A percentile compares a stretch with the other conserved stretches of the same genome.
These are phyloP conservation scores for Cymodocea nodosa DNA, from an alignment of 116 monocot species.

Conservation along the genomic window DNA sequence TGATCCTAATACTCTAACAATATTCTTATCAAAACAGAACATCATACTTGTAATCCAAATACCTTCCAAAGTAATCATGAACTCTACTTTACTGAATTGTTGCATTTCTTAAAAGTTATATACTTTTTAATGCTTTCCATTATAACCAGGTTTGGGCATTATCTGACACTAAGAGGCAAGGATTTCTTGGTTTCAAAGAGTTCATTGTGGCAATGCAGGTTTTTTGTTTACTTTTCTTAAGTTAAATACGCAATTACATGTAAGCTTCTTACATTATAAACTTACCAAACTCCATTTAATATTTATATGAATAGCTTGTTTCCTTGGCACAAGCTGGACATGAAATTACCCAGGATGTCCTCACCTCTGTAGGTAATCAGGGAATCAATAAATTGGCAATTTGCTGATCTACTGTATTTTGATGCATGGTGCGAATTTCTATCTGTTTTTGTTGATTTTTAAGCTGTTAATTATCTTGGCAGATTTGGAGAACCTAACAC, in stretches of 20 bases:
- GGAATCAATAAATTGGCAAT: not conserved
- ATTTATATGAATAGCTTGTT: conserved; percentile 38
- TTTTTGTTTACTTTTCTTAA: not conserved
- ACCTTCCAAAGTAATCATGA: not conserved
- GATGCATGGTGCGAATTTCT: not conserved
- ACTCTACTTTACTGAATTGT: not conserved
- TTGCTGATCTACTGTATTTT: not conserved
- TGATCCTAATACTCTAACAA: too few species aligned
- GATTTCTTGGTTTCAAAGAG: conserved; percentile 73
- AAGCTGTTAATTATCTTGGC: not conserved
- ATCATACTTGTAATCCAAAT: too few species aligned
- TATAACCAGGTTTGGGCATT: conserved; percentile 71
- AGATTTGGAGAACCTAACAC: conserved; percentile 35
- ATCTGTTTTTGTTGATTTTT: not conserved
- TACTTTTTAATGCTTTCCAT: not conserved
- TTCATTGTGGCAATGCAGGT: conserved; percentile 92
- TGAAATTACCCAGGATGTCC: conserved; percentile 41
- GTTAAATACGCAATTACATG: too few species aligned
- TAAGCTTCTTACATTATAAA: too few species aligned
- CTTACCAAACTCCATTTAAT: conserved; percentile 1
- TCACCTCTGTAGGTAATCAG: conserved; percentile 38
- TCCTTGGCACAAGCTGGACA: conserved; percentile 61
- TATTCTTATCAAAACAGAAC: too few species aligned
- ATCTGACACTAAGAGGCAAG: conserved; percentile 85
- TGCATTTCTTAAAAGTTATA: not conserved